Percentiles rank a stretch among this genome's conserved stretches.
Evolutionary conservation across 2,329 filamentous ascomycete genomes (phyloP).

Genomic region (Ilyonectria robusta): DNA sequence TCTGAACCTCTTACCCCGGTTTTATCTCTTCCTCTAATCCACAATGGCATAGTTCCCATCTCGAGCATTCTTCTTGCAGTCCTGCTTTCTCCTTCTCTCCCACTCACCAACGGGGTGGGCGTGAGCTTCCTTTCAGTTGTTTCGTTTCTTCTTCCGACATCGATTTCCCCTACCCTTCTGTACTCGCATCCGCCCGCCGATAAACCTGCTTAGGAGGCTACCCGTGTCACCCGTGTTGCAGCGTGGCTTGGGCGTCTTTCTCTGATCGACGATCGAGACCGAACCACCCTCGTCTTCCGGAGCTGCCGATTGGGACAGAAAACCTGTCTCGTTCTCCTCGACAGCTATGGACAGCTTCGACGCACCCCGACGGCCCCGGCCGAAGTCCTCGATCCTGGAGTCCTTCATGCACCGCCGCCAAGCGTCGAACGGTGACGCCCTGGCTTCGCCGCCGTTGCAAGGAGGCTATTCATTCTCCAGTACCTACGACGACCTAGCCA

Average conservation of each 20-base stretch:
- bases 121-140: conserved; percentile 19
- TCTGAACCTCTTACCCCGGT: conserved; percentile 39
- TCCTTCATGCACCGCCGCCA: conserved; percentile 66
- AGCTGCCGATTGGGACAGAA: conserved; percentile 28
- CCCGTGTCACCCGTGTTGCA: conserved; percentile 26
- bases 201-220: conserved; percentile 18
- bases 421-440: conserved; percentile 58
- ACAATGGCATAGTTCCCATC: conserved; percentile 44
- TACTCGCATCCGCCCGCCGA: neutral
- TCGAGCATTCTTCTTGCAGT: conserved; percentile 34
- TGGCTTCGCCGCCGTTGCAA: conserved; percentile 48
- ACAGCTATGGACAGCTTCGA: conserved; percentile 36
- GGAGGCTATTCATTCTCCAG: conserved; percentile 44
- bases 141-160: conserved; percentile 16
- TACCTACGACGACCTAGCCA: conserved; percentile 48
- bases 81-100: conserved; percentile 32
- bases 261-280: conserved; percentile 19
- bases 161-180: neutral
- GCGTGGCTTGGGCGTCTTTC: conserved; percentile 20
- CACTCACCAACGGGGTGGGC: conserved; percentile 29
- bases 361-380: conserved; percentile 54
- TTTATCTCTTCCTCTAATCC: conserved; percentile 32
- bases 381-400: conserved; percentile 65
- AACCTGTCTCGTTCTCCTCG: conserved; percentile 14
- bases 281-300: neutral